These are phyloP conservation scores for Scolecobasidium constrictum DNA, from an alignment of 2,329 filamentous ascomycete genomes.

Conservation along the genomic window DNA sequence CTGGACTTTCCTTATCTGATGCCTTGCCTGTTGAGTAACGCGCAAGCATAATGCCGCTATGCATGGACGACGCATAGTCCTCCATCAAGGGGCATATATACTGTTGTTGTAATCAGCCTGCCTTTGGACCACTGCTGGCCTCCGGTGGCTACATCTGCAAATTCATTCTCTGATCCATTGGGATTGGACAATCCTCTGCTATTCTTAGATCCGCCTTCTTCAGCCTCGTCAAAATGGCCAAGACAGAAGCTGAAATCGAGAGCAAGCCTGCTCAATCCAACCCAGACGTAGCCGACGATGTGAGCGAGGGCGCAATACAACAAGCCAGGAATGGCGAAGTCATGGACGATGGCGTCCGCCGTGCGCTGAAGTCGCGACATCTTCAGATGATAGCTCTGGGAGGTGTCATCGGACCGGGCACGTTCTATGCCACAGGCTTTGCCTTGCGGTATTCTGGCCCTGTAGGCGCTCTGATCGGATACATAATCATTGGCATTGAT, in stretches of 20 bases:
- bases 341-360: constrained; percentile 29
- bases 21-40: no score
- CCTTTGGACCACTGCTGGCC: no score
- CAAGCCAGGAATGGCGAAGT: neutral
- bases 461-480: constrained; percentile 67
- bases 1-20: no score
- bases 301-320: neutral
- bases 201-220: no score
- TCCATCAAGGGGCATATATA: no score
- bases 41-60: no score
- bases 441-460: constrained; percentile 65
- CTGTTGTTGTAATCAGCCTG: no score
- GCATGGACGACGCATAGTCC: no score
- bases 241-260: neutral
- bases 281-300: neutral
- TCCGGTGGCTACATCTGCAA: no score
- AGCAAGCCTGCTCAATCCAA: neutral
- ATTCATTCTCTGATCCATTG: no score
- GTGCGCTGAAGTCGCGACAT: constrained; percentile 62
- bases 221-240: no score
- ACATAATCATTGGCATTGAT: constrained; percentile 71
- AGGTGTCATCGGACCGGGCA: constrained; percentile 69
- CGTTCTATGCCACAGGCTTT: constrained; percentile 32
- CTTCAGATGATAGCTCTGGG: constrained; percentile 88
- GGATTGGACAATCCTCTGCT: no score